These are phyloP conservation scores for Suhomyces sp. DNA, from an alignment of 805 yeast species.

Conservation along the genomic window DNA sequence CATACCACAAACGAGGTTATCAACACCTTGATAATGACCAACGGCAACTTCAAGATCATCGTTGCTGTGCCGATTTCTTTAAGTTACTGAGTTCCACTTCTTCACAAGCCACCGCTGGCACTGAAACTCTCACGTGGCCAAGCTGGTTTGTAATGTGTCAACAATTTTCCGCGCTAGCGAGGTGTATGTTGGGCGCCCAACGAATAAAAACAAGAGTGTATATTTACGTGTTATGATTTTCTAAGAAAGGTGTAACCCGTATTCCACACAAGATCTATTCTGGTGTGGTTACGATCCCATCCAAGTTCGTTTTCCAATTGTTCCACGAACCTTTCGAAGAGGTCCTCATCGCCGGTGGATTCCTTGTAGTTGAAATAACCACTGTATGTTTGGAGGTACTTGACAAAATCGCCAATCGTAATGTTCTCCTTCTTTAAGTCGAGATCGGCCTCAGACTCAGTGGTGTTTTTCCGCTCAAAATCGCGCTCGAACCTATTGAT, in stretches of 20 bases:
- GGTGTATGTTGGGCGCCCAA: constrained; percentile 1
- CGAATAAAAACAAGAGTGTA: background rate
- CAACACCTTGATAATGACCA: constrained; percentile 13
- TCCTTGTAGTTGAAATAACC: constrained; percentile 57
- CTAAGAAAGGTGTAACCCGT: constrained; percentile 51
- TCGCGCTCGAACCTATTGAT: constrained; percentile 26
- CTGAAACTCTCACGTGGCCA: background rate
- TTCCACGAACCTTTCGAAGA: constrained; percentile 30
- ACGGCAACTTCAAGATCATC: constrained; percentile 9
- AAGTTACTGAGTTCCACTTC: background rate
- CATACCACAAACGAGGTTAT: constrained; percentile 31
- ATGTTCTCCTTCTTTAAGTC: constrained; percentile 29
- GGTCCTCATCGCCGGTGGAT: constrained; percentile 32
- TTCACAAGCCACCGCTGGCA: background rate
- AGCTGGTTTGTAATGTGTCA: background rate
- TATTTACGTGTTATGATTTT: constrained; percentile 18
- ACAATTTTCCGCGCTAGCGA: background rate
- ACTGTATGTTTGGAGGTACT: constrained; percentile 69
- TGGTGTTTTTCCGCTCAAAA: constrained; percentile 9
- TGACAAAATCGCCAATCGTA: constrained; percentile 44
- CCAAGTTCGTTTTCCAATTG: constrained; percentile 42
- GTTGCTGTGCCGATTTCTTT: background rate
- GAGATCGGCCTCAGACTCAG: constrained; percentile 24
- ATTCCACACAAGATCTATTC: constrained; percentile 46
- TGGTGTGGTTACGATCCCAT: constrained; percentile 43